These are phyloP conservation scores for Moricandia arvensis DNA, from an alignment of 345 rosid species.

Conservation along the genomic window DNA sequence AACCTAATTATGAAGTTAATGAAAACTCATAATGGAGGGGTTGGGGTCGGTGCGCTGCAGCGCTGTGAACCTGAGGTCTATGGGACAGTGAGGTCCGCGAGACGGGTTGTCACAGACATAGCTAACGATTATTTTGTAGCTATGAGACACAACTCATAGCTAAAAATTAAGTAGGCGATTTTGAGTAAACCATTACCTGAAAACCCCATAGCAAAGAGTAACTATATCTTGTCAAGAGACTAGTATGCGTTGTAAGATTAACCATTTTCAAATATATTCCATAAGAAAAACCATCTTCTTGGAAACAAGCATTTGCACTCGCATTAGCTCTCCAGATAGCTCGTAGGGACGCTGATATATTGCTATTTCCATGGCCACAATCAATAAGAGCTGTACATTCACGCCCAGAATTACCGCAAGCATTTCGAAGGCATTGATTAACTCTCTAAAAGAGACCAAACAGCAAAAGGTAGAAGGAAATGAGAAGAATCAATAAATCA, in stretches of 20 bases:
- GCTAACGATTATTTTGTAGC: too few species aligned
- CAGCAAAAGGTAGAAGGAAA: too few species aligned
- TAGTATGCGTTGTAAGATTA: conserved; percentile 48
- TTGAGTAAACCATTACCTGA: conserved; percentile 53
- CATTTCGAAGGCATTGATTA: conserved; percentile 74
- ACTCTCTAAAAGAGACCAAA: conserved; percentile 61
- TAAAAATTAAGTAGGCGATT: too few species aligned
- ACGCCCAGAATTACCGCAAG: conserved; percentile 36
- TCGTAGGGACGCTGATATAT: background rate
- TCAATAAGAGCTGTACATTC: conserved; percentile 54
- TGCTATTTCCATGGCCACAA: conserved; percentile 45
- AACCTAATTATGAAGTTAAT: too few species aligned
- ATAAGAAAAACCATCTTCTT: conserved; percentile 40
- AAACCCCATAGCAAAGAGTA: conserved; percentile 92
- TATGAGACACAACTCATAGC: background rate
- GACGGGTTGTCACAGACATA: too few species aligned
- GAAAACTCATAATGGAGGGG: too few species aligned
- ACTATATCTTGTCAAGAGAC: conserved; percentile 54
- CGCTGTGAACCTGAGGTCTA: too few species aligned
- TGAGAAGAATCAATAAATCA: conserved; percentile 9
- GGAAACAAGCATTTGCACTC: conserved; percentile 55
- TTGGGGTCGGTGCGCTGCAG: too few species aligned
- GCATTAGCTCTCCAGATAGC: conserved; percentile 35
- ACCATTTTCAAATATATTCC: conserved; percentile 62
- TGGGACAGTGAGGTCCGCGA: too few species aligned